These are phyloP conservation scores for Tylopilus vinaceipallidus DNA, from an alignment of 768 basidiomycete genomes.

Conservation along the genomic window DNA sequence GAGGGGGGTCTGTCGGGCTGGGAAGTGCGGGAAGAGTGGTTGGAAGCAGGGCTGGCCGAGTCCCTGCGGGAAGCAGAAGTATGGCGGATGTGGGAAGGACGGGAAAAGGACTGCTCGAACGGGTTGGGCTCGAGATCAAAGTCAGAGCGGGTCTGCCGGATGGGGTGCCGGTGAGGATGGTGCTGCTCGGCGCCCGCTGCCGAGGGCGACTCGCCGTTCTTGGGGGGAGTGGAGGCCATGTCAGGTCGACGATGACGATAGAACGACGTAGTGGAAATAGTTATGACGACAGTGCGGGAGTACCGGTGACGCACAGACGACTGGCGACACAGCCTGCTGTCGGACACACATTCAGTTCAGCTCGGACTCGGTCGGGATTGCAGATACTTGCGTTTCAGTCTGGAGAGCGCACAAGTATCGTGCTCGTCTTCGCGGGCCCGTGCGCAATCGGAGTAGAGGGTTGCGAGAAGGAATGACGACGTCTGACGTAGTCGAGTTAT, in stretches of 20 bases:
- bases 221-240: slow-evolving; percentile 30
- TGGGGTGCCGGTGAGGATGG: slow-evolving; percentile 16
- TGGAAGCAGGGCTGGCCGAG: slow-evolving; percentile 33
- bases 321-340: slow-evolving; percentile 23
- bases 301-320: slow-evolving; percentile 18
- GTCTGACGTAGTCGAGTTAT: slow-evolving; percentile 44
- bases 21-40: slow-evolving; percentile 38
- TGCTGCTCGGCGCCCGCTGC: slow-evolving; percentile 8
- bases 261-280: slow-evolving; percentile 11
- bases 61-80: slow-evolving; percentile 34
- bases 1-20: slow-evolving; percentile 33
- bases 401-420: background rate
- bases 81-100: slow-evolving; percentile 52
- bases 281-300: slow-evolving; percentile 26
- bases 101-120: slow-evolving; percentile 91
- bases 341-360: slow-evolving; percentile 16
- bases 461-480: slow-evolving; percentile 38
- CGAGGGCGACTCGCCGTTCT: slow-evolving; percentile 36
- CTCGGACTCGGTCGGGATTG: slow-evolving; percentile 18
- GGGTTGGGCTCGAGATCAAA: slow-evolving; percentile 87
- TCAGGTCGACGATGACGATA: slow-evolving; percentile 20
- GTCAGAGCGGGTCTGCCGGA: slow-evolving; percentile 56
- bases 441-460: slow-evolving; percentile 32
- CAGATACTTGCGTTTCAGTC: slow-evolving; percentile 25
- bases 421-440: slow-evolving; percentile 28